Evolutionary conservation across 164 flowering plant species (phyloP).

Genomic region (Annona squamosa): DNA sequence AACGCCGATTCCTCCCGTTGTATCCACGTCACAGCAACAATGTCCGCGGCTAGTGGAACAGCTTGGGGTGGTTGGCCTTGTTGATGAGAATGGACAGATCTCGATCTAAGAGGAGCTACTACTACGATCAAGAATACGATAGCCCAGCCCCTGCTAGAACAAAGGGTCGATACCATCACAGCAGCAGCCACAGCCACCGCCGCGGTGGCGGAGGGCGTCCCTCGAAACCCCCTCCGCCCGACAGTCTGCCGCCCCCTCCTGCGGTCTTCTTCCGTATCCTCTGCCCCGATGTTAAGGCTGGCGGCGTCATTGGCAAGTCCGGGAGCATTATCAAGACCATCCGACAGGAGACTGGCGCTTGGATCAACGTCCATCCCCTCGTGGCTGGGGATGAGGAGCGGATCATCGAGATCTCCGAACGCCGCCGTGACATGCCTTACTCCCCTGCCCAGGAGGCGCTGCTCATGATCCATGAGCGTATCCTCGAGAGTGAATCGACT

Average conservation of each 20-base stretch:
- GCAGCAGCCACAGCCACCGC: conserved; percentile 33
- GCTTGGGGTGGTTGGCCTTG: background rate
- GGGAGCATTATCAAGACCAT: conserved; percentile 84
- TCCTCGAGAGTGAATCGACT: conserved; percentile 61
- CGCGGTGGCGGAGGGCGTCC: conserved; percentile 29
- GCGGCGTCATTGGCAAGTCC: conserved; percentile 89
- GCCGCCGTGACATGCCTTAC: conserved; percentile 59
- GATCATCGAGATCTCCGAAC: conserved; percentile 87
- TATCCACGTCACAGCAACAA: background rate
- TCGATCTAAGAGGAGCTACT: conserved; percentile 80
- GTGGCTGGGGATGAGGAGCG: conserved; percentile 86
- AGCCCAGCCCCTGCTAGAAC: conserved; percentile 39
- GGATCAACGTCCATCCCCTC: conserved; percentile 85
- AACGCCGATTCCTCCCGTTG: background rate
- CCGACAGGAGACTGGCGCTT: conserved; percentile 92
- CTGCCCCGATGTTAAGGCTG: conserved; percentile 76
- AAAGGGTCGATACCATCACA: conserved; percentile 44
- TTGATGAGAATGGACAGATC: conserved; percentile 65
- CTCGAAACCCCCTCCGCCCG: conserved; percentile 31
- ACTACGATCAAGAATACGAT: conserved; percentile 74
- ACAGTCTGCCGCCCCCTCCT: conserved; percentile 20
- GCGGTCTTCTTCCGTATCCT: conserved; percentile 70
- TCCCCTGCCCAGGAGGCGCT: conserved; percentile 94
- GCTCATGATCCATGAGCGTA: conserved; percentile 80
- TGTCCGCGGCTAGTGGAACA: background rate